Evolutionary conservation across 176 grass and related monocot genomes (phyloP).

Genomic region (Pontederia paniculata): DNA sequence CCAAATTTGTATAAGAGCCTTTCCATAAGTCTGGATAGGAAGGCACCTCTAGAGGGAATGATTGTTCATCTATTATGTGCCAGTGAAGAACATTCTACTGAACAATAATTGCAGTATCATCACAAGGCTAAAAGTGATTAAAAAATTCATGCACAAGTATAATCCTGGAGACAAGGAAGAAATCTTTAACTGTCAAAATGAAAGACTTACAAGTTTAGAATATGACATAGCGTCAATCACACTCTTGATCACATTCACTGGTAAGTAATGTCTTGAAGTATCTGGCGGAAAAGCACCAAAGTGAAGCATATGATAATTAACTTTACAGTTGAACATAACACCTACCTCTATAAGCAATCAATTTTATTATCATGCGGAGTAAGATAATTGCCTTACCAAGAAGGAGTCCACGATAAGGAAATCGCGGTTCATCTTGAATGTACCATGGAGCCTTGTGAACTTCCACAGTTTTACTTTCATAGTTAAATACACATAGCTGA

Average conservation of each 20-base stretch:
- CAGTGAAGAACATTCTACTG: slow-evolving; percentile 99
- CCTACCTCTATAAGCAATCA: not conserved
- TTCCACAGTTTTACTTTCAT: slow-evolving; percentile 74
- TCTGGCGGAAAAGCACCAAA: slow-evolving; percentile 36
- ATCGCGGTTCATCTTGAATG: slow-evolving; percentile 88
- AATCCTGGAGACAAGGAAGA: slow-evolving; percentile 13
- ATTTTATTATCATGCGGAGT: not conserved
- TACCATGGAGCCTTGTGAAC: slow-evolving; percentile 70
- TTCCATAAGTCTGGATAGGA: slow-evolving; percentile 88
- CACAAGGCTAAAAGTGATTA: slow-evolving; percentile 19
- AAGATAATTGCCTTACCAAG: slow-evolving; percentile 40
- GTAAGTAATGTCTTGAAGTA: slow-evolving; percentile 82
- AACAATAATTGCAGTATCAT: slow-evolving; percentile 45
- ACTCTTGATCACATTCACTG: slow-evolving; percentile 76
- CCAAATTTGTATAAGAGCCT: slow-evolving; percentile 72
- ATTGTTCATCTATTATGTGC: slow-evolving; percentile 94
- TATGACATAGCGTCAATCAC: slow-evolving; percentile 92
- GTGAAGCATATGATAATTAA: not conserved
- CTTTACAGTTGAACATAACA: not conserved
- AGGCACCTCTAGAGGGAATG: slow-evolving; percentile 84
- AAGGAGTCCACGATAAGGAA: slow-evolving; percentile 64
- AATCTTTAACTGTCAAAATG: slow-evolving; percentile 2
- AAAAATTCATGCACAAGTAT: not conserved
- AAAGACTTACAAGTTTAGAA: slow-evolving; percentile 78
- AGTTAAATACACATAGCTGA: slow-evolving; percentile 82